Conservation (phyloP, 441 rosid genomes). For the Euphorbia schlechtendalii region DNA sequence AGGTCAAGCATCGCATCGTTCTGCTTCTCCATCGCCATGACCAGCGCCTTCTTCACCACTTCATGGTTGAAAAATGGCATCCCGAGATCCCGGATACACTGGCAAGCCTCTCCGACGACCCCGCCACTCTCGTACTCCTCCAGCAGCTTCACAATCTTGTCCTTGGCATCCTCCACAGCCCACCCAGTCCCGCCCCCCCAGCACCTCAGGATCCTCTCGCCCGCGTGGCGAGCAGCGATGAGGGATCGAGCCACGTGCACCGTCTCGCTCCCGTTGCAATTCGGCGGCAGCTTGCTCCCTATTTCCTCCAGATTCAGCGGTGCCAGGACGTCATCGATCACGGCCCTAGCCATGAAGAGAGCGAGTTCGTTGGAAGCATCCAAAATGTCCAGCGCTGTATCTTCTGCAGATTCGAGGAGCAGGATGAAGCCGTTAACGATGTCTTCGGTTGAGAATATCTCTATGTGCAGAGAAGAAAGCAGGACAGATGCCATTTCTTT, state of each 20-base stretch:
- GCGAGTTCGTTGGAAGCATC: slow-evolving; percentile 98
- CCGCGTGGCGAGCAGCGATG: slow-evolving; percentile 86
- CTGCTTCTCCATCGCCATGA: slow-evolving; percentile 99
- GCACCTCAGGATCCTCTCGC: slow-evolving; percentile 92
- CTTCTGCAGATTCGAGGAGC: slow-evolving; percentile 97
- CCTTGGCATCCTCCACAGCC: slow-evolving; percentile 99
- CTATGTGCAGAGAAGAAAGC: slow-evolving; percentile 90
- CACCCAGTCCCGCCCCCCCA: slow-evolving; percentile 99
- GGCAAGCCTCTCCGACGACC: slow-evolving; percentile 90
- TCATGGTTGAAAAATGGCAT: slow-evolving; percentile 99
- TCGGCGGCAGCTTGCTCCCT: slow-evolving; percentile 52
- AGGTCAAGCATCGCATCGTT: slow-evolving; percentile 81
- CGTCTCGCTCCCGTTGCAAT: slow-evolving; percentile 80
- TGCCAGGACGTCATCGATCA: slow-evolving; percentile 88
- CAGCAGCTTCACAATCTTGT: slow-evolving; percentile 80
- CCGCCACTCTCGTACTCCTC: slow-evolving; percentile 95
- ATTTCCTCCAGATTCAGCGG: slow-evolving; percentile 92
- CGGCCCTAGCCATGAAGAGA: slow-evolving; percentile 89
- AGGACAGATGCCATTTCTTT: slow-evolving; percentile 99
- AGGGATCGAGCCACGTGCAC: slow-evolving; percentile 74
- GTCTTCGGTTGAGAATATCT: slow-evolving; percentile 89
- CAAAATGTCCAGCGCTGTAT: slow-evolving; percentile 87
- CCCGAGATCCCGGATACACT: slow-evolving; percentile 90
- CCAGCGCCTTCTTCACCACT: slow-evolving; percentile 96
- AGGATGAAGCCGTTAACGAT: slow-evolving; percentile 81